These are phyloP conservation scores for Teratosphaeria nubilosa DNA, from an alignment of 2,329 filamentous ascomycete genomes.

Conservation along the genomic window DNA sequence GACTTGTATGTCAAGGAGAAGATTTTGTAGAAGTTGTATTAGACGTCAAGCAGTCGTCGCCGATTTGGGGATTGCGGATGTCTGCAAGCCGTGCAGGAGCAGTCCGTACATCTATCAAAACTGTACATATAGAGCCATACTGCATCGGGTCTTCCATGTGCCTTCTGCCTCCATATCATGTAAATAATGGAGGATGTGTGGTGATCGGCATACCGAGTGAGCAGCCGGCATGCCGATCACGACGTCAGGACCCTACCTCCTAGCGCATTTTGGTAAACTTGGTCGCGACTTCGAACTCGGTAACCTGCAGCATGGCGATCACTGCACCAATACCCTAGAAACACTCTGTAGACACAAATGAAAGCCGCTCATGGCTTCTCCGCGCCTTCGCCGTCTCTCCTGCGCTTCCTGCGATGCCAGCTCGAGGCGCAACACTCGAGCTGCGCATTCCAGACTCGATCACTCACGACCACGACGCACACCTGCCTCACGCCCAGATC, in stretches of 20 bases:
- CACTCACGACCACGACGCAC: conserved; percentile 2
- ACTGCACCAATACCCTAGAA: not conserved
- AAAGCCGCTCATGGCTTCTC: conserved; percentile 15
- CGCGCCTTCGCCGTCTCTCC: conserved; percentile 46
- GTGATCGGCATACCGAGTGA: not conserved
- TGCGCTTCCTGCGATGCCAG: conserved; percentile 65
- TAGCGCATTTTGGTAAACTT: not conserved
- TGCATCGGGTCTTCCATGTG: no score
- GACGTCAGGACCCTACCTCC: not conserved
- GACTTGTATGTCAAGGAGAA: conserved; percentile 62
- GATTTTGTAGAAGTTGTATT: conserved; percentile 9
- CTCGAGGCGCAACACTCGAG: conserved; percentile 39
- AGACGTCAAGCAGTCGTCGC: no score
- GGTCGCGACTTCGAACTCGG: not conserved
- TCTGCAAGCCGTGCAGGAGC: no score
- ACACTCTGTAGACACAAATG: conserved; percentile 9
- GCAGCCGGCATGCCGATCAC: not conserved
- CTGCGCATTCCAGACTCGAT: not conserved
- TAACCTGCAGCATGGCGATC: not conserved
- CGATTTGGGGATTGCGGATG: no score
- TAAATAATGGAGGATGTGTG: no score
- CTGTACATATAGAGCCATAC: no score
- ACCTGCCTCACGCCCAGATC: not conserved
- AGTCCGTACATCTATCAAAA: no score
- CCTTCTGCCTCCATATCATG: no score